These are phyloP conservation scores for Macrocybe gigantea DNA, from an alignment of 768 basidiomycete species.

Conservation along the genomic window DNA sequence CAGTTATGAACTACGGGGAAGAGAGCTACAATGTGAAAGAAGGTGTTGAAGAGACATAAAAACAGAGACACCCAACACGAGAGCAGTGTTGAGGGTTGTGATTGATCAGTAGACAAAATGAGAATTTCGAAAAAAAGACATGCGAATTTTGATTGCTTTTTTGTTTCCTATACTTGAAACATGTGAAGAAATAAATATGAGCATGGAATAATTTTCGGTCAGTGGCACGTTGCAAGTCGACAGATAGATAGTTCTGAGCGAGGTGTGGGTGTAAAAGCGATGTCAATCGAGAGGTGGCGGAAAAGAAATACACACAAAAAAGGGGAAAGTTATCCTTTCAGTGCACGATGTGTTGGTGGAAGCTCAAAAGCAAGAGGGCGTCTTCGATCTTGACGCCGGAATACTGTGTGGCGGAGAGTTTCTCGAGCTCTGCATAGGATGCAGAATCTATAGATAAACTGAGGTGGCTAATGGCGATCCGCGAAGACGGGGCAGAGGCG, in stretches of 20 bases:
- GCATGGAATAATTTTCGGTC: too few species aligned
- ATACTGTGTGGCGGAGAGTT: constrained; percentile 34
- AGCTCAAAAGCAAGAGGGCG: constrained; percentile 66
- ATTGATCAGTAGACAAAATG: too few species aligned
- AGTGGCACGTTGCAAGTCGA: background rate
- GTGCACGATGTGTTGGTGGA: constrained; percentile 62
- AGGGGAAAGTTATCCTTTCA: constrained; percentile 20
- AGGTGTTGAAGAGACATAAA: too few species aligned
- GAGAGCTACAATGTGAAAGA: too few species aligned
- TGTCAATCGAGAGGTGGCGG: background rate
- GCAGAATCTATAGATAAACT: constrained; percentile 33
- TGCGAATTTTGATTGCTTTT: too few species aligned
- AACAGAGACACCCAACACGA: too few species aligned
- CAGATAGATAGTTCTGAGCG: background rate
- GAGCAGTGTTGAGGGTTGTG: too few species aligned
- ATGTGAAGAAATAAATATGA: too few species aligned
- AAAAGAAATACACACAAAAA: constrained; percentile 1
- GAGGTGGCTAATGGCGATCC: constrained; percentile 22
- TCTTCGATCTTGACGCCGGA: constrained; percentile 67
- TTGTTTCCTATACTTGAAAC: too few species aligned
- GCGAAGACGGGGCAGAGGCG: constrained; percentile 28
- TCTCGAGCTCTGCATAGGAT: constrained; percentile 44
- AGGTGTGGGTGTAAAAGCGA: too few species aligned
- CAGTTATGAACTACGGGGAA: too few species aligned
- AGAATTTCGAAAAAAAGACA: too few species aligned